Base-by-base conservation (phyloP, 441 rosid species). In the Raphanus hybrid region DNA sequence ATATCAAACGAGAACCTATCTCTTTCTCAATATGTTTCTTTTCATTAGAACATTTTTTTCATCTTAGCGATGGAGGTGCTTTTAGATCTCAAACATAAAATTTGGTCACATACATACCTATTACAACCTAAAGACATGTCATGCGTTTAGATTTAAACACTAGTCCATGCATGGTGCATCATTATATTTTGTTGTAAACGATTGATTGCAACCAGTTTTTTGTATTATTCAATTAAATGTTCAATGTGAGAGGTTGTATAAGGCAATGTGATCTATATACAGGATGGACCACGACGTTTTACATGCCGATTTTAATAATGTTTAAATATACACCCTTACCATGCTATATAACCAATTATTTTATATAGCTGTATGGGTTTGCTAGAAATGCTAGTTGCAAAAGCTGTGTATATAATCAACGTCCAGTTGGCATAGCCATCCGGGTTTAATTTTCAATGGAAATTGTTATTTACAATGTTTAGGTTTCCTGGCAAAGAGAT, bases 141-240 rank as follows among this genome's bases (percentile, higher is more conserved):
- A 77, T 77, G 76, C 65, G 73, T 45, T 71, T 34, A 77, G 73
- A 77, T 77, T 77, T 59, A 66, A 71, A 77, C 35, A 35, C 34
- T 4, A 77, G 54, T 34, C 63, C 34, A 66, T 66, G 73, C 57
- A 71, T 71, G 52, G 14, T 3, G 52, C 15, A 11, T 45, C 76
- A 34, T 58, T 34, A 71, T 66, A 71, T 77, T 43, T 71, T 45
- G 48, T 71, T 71, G 57, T 66, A 64, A 9, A 43, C 6, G 57
- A 71, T n/a, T 64, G 48, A 10, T 54, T 43, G 50, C 27, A 9
- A 54, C 54, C 74, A 61, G 64, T 52, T 50, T 50, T 62, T 15
- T 8, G 50, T 52, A 54, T 55, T 16, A 14, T 35, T 50, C 12
- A 48, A 48, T 34, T 71, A 23, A 58, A 50, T 76, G 55, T 69